Evolutionary conservation across 1,139 yeast genomes (phyloP).

Genomic region (Candida glucosophila): DNA sequence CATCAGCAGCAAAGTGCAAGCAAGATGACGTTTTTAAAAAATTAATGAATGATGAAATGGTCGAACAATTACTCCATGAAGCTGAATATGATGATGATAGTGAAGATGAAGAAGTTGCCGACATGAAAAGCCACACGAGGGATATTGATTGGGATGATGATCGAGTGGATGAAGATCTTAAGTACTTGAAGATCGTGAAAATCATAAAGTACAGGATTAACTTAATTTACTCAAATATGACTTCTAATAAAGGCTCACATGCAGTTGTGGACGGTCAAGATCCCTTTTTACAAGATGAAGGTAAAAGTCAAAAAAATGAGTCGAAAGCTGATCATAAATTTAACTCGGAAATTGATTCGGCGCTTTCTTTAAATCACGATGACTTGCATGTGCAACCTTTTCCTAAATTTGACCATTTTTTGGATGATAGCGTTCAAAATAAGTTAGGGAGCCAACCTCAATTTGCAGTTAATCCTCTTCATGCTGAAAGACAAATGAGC

Average conservation of each 20-base stretch:
- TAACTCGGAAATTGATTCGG: no score
- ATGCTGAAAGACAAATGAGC: constrained; percentile 1
- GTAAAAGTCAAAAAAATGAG: no score
- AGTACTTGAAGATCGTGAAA: constrained; percentile 35
- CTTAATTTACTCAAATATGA: neutral
- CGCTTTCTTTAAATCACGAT: no score
- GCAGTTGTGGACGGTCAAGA: no score
- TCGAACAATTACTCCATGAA: constrained; percentile 30
- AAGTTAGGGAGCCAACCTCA: constrained; percentile 9
- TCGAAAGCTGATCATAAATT: no score
- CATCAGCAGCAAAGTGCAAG: constrained; percentile 13
- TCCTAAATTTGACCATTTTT: constrained; percentile 21
- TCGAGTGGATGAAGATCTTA: constrained; percentile 41
- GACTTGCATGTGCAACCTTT: no score
- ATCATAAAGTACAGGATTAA: constrained; percentile 32
- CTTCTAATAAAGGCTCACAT: no score
- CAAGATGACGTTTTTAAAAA: constrained; percentile 33
- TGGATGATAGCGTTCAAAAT: constrained; percentile 18
- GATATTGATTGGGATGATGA: constrained; percentile 44
- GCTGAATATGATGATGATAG: constrained; percentile 19
- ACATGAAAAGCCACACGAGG: constrained; percentile 10
- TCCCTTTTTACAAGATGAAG: no score
- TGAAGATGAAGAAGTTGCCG: constrained; percentile 25
- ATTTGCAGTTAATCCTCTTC: constrained; percentile 2
- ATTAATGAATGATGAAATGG: constrained; percentile 32